These are phyloP conservation scores for Corymbia calophylla DNA, from an alignment of 441 rosid genomes.

Conservation along the genomic window DNA sequence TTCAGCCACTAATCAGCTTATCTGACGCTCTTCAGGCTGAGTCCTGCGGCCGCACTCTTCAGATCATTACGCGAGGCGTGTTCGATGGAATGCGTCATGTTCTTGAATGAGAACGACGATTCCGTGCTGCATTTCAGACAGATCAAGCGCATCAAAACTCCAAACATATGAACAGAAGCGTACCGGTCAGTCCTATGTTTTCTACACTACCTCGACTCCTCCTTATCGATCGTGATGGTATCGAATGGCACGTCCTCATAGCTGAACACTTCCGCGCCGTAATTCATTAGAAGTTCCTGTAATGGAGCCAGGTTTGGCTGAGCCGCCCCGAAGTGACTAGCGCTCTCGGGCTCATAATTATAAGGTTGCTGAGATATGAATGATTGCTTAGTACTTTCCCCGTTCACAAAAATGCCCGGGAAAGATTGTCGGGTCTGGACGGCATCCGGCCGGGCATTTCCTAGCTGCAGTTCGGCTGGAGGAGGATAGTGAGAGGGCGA, in stretches of 20 bases:
- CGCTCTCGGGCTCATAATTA: neutral
- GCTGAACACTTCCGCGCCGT: neutral
- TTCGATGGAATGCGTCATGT: neutral
- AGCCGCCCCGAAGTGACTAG: neutral
- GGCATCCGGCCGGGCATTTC: neutral
- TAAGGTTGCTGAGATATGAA: neutral
- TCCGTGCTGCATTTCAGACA: neutral
- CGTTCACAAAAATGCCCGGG: neutral
- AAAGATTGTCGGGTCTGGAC: neutral
- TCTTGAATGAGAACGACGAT: neutral
- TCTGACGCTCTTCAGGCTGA: neutral
- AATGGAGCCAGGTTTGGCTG: neutral
- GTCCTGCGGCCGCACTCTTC: neutral
- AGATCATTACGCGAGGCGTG: neutral
- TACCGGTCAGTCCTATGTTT: neutral
- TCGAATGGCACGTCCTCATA: neutral
- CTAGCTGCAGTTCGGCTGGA: neutral
- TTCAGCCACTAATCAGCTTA: neutral
- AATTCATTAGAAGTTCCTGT: neutral
- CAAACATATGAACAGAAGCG: neutral
- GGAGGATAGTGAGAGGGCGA: neutral
- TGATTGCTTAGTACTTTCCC: neutral
- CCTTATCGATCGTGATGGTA: neutral
- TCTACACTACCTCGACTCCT: neutral
- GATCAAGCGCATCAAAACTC: neutral